Base-by-base conservation (phyloP, 164 flowering plant genomes). In the Umbellularia californica region DNA sequence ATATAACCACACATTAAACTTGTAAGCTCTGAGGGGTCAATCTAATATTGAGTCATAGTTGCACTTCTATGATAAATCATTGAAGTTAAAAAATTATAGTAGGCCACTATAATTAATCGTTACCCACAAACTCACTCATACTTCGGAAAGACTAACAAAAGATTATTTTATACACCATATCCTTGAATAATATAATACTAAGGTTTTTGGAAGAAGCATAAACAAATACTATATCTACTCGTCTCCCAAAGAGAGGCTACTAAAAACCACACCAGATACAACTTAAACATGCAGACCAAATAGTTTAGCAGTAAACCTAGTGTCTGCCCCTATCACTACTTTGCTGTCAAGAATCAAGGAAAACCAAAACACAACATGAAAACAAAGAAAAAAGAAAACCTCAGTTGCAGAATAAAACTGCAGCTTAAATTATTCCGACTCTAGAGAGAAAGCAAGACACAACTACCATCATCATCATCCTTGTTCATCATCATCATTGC, bases 401-500 rank as follows among this genome's bases (percentile, higher is more conserved):
- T 14, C 35, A 66, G 41, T 66, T 66, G 17, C 14, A 27, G 20
- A 28, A 66, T 17, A 66, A 66, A 66, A 9, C 69, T 27, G 41
- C 47, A 3, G 35, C 69, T 66, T 28, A 66, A 66, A 24, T 66
- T 24, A 24, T 66, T 64, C 69, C 5, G 30, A 64, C 27, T 15
- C 41, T 27, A 30, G 19, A 30, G 13, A 22, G 17, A 14, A 28
- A 30, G 69, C 35, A 66, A 66, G 15, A 64, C 5, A 27, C 69
- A 1, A 66, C 14, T 25, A 64, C 30, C 67, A 19, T 28, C 41
- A n/a, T 17, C 60, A 55, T 30, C 60, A 55, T 30, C 47, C 69
- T 66, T 66, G 41, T 66, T 66, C 69, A 30, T 66, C 69, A 66
- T 66, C 69, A 66, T 66, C 69, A 66, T 27, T 66, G 24, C 66